Evolutionary conservation across 352 stramenopile species (phyloP).

Genomic region (Pythium phragmiticola): DNA sequence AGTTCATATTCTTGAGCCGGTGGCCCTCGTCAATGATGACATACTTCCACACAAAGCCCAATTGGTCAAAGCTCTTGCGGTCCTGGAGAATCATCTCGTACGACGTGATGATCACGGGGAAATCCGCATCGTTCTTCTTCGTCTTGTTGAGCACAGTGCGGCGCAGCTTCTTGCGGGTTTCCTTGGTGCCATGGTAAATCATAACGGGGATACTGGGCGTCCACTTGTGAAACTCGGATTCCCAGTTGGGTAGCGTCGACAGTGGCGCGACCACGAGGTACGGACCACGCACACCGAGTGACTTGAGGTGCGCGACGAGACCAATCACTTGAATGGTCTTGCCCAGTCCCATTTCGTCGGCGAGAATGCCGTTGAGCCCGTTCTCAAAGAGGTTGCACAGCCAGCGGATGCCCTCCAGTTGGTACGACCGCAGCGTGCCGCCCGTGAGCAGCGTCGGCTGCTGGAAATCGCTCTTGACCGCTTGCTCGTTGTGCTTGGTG

Average conservation of each 20-base stretch:
- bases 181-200: constrained; percentile 95
- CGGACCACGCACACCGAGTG: constrained; percentile 88
- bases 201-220: constrained; percentile 92
- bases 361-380: constrained; percentile 91
- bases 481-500: constrained; percentile 47
- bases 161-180: constrained; percentile 47
- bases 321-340: constrained; percentile 93
- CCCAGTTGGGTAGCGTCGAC: constrained; percentile 98
- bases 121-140: constrained; percentile 59
- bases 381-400: constrained; percentile 98
- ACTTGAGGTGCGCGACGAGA: constrained; percentile 93
- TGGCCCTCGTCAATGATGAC: constrained; percentile 98
- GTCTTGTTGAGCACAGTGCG: constrained; percentile 47
- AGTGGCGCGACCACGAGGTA: constrained; percentile 98
- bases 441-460: constrained; percentile 80
- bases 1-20: constrained; percentile 98
- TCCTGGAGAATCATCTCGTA: constrained; percentile 88
- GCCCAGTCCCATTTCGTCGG: constrained; percentile 88
- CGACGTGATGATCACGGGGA: constrained; percentile 86
- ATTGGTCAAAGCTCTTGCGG: constrained; percentile 49
- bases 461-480: constrained; percentile 45
- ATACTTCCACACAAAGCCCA: constrained; percentile 91
- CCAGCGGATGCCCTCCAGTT: constrained; percentile 96
- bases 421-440: constrained; percentile 91
- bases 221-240: constrained; percentile 87